phyloP scores from a whole-genome alignment of 805 yeast species.

The Starmerella sirachaensis region DNA sequence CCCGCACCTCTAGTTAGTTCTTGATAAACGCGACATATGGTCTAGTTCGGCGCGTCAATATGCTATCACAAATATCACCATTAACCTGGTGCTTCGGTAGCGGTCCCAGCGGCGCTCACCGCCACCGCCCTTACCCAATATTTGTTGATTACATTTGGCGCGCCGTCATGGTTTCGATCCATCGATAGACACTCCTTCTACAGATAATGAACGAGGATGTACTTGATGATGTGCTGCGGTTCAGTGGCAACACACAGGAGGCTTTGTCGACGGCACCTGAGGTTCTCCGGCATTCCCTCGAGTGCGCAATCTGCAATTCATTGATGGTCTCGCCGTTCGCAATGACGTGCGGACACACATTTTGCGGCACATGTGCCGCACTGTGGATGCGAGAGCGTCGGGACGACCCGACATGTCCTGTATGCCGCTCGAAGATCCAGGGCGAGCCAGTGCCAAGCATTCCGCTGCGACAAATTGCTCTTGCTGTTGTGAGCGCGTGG shows the following conservation, averaged over 20 bases:
- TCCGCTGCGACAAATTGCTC: constrained; percentile 15
- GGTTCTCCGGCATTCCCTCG: constrained; percentile 13
- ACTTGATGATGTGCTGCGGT: constrained; percentile 9
- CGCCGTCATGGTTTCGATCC: too few relatives aligned
- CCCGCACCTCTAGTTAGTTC: too few relatives aligned
- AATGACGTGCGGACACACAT: constrained; percentile 52
- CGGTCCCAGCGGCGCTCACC: too few relatives aligned
- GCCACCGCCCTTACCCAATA: too few relatives aligned
- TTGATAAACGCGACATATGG: too few relatives aligned
- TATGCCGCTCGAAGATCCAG: constrained; percentile 17
- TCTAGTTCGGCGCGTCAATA: too few relatives aligned
- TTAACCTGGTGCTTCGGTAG: too few relatives aligned
- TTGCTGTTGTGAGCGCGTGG: constrained; percentile 14
- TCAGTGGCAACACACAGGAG: background rate
- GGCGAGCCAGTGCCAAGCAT: constrained; percentile 16
- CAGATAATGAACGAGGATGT: constrained; percentile 7
- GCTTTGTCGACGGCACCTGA: constrained; percentile 7
- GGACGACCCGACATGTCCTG: constrained; percentile 18
- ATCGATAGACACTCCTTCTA: too few relatives aligned
- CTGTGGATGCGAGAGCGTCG: constrained; percentile 24
- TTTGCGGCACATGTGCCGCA: constrained; percentile 39
- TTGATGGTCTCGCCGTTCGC: constrained; percentile 47
- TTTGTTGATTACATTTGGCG: too few relatives aligned
- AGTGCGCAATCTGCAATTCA: constrained; percentile 51
- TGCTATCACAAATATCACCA: too few relatives aligned